Base-by-base conservation (phyloP, 306 rosid genomes). In the Myrica gale region DNA sequence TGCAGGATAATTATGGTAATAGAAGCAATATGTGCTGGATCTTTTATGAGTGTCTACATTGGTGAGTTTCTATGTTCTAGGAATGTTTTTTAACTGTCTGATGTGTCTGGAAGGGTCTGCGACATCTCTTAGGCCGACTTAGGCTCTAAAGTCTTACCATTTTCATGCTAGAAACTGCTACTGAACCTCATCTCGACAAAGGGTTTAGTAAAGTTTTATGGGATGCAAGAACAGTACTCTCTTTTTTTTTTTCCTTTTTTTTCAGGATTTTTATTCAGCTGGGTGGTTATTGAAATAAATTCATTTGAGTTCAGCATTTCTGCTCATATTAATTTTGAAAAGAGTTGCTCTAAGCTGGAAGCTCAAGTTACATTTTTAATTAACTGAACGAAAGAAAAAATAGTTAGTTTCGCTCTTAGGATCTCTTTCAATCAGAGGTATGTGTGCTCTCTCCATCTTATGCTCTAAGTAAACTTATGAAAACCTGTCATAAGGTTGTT, bases 1-100 rank as follows among this genome's bases (percentile, higher is more conserved):
- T 84, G 82, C 98, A 92, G 99, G 96, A 82, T 85, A 76, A 90
- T 96, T 78, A 96, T 96, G 99, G 84, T 90, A 44, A 81, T 86
- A 50, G 98, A 96, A 90, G 97, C 94, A 55, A 71, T 90, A 65
- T 90, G 88, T 75, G 91, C 97, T 11, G 99, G 89, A 82, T 89
- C 96, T 53, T 96, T 92, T 81, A 84, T 90, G 89, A 85, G 96
- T 81, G 77, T 90, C 69, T 92, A 96, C 68, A 90, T 92, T 37
- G 87, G 99, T 96, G 83, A 86, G 92, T 54, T 63, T 57, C 45
- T 47, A 37, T 20, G 45, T 54, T 17, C 55, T 39, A 54, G 12
- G 44, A 74, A n/a, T 53, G 15, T 68, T 66, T 47, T 79, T 45
- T 63, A 70, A 71, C 23, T 55, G 51, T 68, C 45, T 55, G n/a